Conservation (phyloP, 192 early-diverging fungal species). For the Podila epicladia region DNA sequence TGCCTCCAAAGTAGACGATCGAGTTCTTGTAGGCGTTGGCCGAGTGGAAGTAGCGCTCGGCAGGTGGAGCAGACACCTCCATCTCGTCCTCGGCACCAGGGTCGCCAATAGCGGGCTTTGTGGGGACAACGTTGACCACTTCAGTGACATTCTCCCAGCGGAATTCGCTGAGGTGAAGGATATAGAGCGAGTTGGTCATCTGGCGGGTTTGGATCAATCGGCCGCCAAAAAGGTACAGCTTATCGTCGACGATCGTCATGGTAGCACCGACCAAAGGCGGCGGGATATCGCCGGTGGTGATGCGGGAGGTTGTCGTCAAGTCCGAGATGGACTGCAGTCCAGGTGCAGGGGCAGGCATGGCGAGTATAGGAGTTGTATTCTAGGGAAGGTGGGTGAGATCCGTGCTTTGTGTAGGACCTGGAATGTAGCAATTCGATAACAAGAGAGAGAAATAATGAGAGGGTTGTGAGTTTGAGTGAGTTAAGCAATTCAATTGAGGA, state of each 20-base stretch:
- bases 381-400: too few relatives aligned
- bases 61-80: constrained; percentile 38
- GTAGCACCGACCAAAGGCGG: constrained; percentile 79
- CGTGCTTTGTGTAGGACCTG: too few relatives aligned
- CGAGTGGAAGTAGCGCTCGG: constrained; percentile 79
- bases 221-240: constrained; percentile 77
- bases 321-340: constrained; percentile 64
- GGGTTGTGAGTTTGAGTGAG: too few relatives aligned
- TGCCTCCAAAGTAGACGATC: constrained; percentile 78
- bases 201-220: constrained; percentile 71
- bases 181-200: constrained; percentile 76
- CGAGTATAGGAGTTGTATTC: background rate
- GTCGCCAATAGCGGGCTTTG: constrained; percentile 31
- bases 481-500: too few relatives aligned
- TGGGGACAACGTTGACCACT: constrained; percentile 29
- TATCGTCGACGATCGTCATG: constrained; percentile 64
- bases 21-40: constrained; percentile 67
- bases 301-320: constrained; percentile 55
- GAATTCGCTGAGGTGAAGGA: constrained; percentile 69
- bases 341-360: constrained; percentile 29
- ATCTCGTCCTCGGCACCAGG: constrained; percentile 50
- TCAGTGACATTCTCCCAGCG: constrained; percentile 67
- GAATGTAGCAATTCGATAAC: too few relatives aligned
- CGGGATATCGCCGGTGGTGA: constrained; percentile 72
- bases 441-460: too few relatives aligned